Evolutionary conservation across 495 filamentous ascomycete genomes (phyloP), one percentile per base, ranked within the genome.

Genomic region (Aspergillus affinis): DNA sequence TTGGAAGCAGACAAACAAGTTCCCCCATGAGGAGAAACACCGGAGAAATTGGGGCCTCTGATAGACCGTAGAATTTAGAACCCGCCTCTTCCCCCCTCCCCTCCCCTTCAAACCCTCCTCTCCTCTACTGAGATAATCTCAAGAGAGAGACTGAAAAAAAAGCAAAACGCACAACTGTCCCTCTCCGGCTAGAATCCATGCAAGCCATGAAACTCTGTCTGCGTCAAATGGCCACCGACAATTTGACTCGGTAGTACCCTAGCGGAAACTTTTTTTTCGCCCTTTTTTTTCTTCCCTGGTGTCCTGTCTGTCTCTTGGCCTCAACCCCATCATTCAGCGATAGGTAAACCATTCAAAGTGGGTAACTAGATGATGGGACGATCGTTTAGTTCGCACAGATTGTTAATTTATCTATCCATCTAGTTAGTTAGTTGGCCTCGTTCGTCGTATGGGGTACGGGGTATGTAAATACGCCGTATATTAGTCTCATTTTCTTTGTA

Each of bases 151-250:
- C n/a, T n/a, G n/a, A n/a, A n/a, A 49, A 20, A 17, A 20, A 49
- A 4, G 1, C 17, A 49, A 49, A 49, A 49, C 47, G 45, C 52
- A 60, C 58, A 32, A 45, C 58, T 27, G 12, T 54, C 51, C 41
- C 54, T 48, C 32, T 57, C 60, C 51, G 47, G 47, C 30, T 55
- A 56, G 48, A 46, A 51, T 10, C 17, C 58, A 60, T 64, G 62
- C 58, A 61, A 61, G 62, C 62, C 58, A 64, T 65, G 62, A 61
- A 41, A 61, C 54, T 51, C 50, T 61, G 62, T 52, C 32, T 29
- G 45, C 13, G 26, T 59, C 55, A 41, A 26, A 60, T 56, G 45
- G 50, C 41, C 58, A 50, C 48, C 55, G 12, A 27, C 52, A 47
- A 61, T 55, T 57, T 47, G 46, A 55, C 50, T 58, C 51, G 55